Base-by-base conservation (phyloP, 805 yeast species). In the Hanseniaspora hatyaiensis region DNA sequence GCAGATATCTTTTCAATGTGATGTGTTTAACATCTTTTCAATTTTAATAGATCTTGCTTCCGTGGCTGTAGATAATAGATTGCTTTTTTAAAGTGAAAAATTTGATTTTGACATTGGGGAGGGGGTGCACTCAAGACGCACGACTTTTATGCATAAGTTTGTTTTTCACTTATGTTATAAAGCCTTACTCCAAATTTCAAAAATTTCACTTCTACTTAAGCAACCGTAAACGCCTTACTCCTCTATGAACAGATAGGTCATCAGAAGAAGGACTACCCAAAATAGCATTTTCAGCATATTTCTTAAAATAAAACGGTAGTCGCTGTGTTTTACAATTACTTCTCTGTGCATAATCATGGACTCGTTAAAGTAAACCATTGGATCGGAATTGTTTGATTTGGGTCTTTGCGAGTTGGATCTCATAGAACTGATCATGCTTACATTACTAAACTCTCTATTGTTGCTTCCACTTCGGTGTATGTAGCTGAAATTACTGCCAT, bases 391-490 rank as follows among this genome's bases (percentile, higher is more conserved):
- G n/a, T 31, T 31, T 13, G 32, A 22, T 8, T 18, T 12, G 24
- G 11, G 4, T 9, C 20, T 11, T 8, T 36, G 18, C 8, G 42
- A 36, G 20, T 45, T 40, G n/a, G 34, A 18, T 9, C 24, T 30
- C 4, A 23, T 1, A 2, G 42, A 45, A 31, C 49, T 45, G 6
- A 22, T 8, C 2, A 31, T 24, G 24, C 49, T 45, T 18, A 36
- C 13, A 26, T 45, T 45, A 23, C 49, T 45, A 6, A n/a, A 11
- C 9, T 40, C 26, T 18, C 43, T 40, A 29, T 28, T 40, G 28
- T 33, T 30, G 16, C 43, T 40, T 9, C 30, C 18, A 5, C 19
- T 15, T 24, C n/a, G 29, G n/a, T 19, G 23, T n/a, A 6, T 31
- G 18, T 22, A 32, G 34, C 34, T 33, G n/a, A 9, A 13, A 16